A percentile compares a stretch with the other conserved stretches of the same genome.
Evolutionary conservation across 163 green algal genomes (phyloP).

Genomic region (Prototheca wickerhamii): DNA sequence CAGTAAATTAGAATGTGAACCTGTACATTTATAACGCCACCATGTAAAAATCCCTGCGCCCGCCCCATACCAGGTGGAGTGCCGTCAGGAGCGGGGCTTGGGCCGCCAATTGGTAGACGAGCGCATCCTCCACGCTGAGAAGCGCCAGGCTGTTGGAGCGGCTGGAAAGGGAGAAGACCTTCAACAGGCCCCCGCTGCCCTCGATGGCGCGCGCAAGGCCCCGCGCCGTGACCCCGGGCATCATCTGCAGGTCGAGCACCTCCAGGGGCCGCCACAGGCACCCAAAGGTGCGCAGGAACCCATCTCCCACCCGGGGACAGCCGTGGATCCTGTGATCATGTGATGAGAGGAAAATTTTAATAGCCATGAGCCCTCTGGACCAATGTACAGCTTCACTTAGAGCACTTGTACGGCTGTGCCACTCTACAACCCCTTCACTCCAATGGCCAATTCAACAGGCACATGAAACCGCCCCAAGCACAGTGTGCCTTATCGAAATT

Average conservation of each 20-base stretch:
- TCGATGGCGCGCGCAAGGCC: neutral
- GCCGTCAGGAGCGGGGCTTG: neutral
- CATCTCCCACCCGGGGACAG: neutral
- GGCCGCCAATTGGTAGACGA: neutral
- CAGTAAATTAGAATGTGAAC: no score
- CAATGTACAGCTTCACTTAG: no score
- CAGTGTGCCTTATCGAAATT: no score
- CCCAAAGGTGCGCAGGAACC: neutral
- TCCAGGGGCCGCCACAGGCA: neutral
- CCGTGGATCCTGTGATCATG: neutral
- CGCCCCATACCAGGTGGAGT: neutral
- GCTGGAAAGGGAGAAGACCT: neutral
- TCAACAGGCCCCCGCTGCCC: neutral
- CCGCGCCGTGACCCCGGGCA: neutral
- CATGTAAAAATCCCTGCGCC: neutral
- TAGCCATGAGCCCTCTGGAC: no score
- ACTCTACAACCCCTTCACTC: no score
- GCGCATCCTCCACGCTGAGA: neutral
- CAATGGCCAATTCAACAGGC: no score
- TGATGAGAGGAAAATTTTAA: no score
- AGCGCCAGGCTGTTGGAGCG: neutral
- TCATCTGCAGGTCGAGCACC: neutral
- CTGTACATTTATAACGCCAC: no score
- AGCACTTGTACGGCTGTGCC: no score
- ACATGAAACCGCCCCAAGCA: no score